A percentile compares a stretch with the other conserved stretches of the same genome.
Conservation (phyloP, 2,329 filamentous ascomycete species). For the Drechslerella coelobrocha region DNA sequence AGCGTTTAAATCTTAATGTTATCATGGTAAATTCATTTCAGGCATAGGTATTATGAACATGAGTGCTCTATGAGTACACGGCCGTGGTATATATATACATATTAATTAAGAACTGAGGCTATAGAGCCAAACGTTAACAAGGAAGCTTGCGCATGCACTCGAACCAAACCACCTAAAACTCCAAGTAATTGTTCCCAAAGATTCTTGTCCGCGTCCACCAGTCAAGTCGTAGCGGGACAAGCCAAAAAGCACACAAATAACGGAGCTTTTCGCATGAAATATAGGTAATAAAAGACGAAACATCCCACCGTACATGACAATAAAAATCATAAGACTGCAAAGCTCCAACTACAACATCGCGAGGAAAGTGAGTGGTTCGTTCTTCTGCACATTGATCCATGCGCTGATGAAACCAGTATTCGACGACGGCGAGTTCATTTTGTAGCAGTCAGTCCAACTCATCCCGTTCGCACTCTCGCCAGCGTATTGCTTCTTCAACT, state of each 20-base stretch:
- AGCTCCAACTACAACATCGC: constrained; percentile 35
- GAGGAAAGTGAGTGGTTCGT: constrained; percentile 32
- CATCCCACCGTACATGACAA: background rate
- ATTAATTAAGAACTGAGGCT: background rate
- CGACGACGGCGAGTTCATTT: constrained; percentile 11
- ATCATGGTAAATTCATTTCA: background rate
- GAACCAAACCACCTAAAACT: background rate
- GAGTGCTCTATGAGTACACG: background rate
- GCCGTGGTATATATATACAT: background rate
- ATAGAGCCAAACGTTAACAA: background rate
- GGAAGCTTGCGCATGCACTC: too few species aligned
- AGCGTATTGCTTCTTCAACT: constrained; percentile 15
- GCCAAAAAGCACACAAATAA: too few species aligned
- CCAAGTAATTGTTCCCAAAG: too few species aligned
- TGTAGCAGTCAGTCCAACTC: constrained; percentile 39
- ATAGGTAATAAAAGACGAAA: too few species aligned
- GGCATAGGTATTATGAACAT: background rate
- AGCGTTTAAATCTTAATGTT: too few species aligned
- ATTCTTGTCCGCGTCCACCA: too few species aligned
- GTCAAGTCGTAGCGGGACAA: too few species aligned
- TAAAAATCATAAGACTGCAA: constrained; percentile 6
- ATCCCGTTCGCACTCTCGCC: constrained; percentile 27
- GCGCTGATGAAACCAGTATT: constrained; percentile 23
- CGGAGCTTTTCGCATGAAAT: too few species aligned
- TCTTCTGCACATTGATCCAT: constrained; percentile 27